phyloP scores from a whole-genome alignment of 495 filamentous ascomycete species.

The Penicillium daleae region DNA sequence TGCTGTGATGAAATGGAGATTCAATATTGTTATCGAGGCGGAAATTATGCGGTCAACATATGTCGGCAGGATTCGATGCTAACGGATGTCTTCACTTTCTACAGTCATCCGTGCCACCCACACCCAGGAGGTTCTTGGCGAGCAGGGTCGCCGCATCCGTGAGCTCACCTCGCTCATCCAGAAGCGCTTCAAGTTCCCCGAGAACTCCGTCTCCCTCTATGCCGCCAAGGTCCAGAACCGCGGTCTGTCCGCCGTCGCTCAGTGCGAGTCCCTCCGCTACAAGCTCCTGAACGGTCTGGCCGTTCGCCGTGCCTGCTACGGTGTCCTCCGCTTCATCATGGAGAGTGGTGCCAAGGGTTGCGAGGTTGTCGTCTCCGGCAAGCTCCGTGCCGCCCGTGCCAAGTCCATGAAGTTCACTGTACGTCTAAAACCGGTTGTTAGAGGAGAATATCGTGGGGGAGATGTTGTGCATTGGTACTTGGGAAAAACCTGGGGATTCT shows the following conservation, averaged over 20 bases:
- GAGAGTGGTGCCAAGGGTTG: slow-evolving; percentile 99
- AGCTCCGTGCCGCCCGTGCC: slow-evolving; percentile 96
- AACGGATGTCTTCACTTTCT: slow-evolving; percentile 39
- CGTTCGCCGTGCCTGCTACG: slow-evolving; percentile 97
- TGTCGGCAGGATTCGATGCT: slow-evolving; percentile 31
- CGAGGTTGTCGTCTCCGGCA: slow-evolving; percentile 98
- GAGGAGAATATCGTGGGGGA: not conserved
- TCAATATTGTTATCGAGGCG: slow-evolving; percentile 20
- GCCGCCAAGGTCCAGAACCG: slow-evolving; percentile 99
- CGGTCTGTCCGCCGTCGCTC: slow-evolving; percentile 97
- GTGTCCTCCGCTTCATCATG: slow-evolving; percentile 99
- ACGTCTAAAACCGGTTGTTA: slow-evolving; percentile 38
- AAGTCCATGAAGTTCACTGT: slow-evolving; percentile 99
- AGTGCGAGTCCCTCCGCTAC: slow-evolving; percentile 99
- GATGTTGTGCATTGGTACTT: not conserved
- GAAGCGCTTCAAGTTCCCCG: slow-evolving; percentile 99
- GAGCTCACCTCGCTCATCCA: slow-evolving; percentile 99
- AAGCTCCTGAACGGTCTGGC: slow-evolving; percentile 99
- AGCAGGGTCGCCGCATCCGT: slow-evolving; percentile 99
- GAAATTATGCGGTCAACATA: slow-evolving; percentile 9
- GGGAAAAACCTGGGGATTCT: not conserved
- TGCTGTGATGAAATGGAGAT: slow-evolving; percentile 15
- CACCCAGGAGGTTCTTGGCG: slow-evolving; percentile 99
- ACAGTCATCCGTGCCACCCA: slow-evolving; percentile 97
- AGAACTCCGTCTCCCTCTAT: slow-evolving; percentile 99